Percentiles rank a stretch among this genome's conserved stretches.
phyloP scores from a whole-genome alignment of 495 filamentous ascomycete genomes.

The Penicillium odoratum region DNA sequence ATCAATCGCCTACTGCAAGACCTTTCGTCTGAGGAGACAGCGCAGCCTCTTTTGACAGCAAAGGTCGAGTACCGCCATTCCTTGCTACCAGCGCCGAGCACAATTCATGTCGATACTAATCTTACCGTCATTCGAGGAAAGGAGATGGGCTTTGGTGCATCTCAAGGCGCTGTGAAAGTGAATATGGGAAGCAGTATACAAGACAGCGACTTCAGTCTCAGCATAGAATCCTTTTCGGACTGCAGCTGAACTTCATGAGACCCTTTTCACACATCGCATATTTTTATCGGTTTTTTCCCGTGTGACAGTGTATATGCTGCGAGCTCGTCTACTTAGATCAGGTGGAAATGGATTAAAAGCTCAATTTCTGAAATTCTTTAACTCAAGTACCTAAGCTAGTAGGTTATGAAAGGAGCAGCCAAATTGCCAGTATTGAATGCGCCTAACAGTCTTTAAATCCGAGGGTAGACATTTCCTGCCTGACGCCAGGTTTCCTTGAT shows the following conservation, averaged over 20 bases:
- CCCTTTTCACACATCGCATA: background rate
- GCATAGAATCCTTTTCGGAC: background rate
- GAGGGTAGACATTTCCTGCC: slow-evolving; percentile 22
- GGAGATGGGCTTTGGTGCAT: background rate
- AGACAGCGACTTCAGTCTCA: background rate
- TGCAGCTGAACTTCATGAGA: background rate
- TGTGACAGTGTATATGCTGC: background rate
- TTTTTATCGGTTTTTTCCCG: background rate
- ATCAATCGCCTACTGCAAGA: slow-evolving; percentile 22
- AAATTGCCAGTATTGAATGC: background rate
- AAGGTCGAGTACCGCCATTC: slow-evolving; percentile 24
- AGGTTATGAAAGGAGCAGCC: background rate
- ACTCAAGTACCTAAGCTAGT: background rate
- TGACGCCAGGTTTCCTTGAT: slow-evolving; percentile 48
- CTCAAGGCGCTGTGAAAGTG: background rate
- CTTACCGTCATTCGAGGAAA: slow-evolving; percentile 19
- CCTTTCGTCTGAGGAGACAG: slow-evolving; percentile 12
- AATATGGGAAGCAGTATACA: background rate
- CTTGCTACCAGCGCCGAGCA: slow-evolving; percentile 16
- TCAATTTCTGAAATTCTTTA: background rate
- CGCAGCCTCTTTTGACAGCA: slow-evolving; percentile 22
- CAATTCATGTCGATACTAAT: slow-evolving; percentile 16
- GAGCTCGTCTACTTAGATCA: background rate
- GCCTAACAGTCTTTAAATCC: slow-evolving; percentile 7
- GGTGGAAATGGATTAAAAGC: background rate